Evolutionary conservation across 768 basidiomycete genomes (phyloP).

Genomic region (Phylloporus sp.): DNA sequence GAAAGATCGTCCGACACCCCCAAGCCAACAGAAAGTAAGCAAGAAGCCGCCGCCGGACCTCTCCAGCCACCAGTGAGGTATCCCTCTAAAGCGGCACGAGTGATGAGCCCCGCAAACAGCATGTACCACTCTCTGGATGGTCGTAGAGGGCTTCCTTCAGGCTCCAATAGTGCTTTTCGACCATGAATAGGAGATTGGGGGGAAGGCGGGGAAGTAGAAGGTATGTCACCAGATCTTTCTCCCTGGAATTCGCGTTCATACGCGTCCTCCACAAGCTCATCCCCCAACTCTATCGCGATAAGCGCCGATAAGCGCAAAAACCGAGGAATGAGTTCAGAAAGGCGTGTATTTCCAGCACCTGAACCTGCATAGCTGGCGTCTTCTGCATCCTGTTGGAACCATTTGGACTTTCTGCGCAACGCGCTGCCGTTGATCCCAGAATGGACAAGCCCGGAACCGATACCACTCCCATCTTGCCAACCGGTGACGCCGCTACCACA

Average conservation of each 20-base stretch:
- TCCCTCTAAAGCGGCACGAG: constrained; percentile 81
- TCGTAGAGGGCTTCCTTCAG: constrained; percentile 49
- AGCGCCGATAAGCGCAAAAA: constrained; percentile 78
- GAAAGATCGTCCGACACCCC: constrained; percentile 35
- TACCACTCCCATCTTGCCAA: constrained; percentile 72
- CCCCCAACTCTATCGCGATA: constrained; percentile 71
- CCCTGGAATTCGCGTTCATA: constrained; percentile 34
- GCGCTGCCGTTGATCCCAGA: constrained; percentile 55
- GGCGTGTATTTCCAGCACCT: constrained; percentile 58
- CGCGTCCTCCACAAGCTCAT: constrained; percentile 60
- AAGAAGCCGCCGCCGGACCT: constrained; percentile 65
- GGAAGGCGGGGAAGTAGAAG: constrained; percentile 7
- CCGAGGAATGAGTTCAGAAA: constrained; percentile 61
- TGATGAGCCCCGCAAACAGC: constrained; percentile 70
- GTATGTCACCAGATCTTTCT: constrained; percentile 20
- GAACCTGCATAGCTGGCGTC: constrained; percentile 25
- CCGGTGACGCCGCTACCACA: constrained; percentile 55
- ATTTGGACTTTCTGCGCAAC: constrained; percentile 47
- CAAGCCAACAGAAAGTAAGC: constrained; percentile 69
- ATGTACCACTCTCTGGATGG: constrained; percentile 83
- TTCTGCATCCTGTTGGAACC: constrained; percentile 21
- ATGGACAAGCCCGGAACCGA: constrained; percentile 64
- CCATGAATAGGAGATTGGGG: constrained; percentile 8
- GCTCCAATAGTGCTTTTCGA: constrained; percentile 30
- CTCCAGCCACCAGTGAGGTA: constrained; percentile 81